Evolutionary conservation across 768 basidiomycete species (phyloP).

Genomic region (Tylopilus sp.): DNA sequence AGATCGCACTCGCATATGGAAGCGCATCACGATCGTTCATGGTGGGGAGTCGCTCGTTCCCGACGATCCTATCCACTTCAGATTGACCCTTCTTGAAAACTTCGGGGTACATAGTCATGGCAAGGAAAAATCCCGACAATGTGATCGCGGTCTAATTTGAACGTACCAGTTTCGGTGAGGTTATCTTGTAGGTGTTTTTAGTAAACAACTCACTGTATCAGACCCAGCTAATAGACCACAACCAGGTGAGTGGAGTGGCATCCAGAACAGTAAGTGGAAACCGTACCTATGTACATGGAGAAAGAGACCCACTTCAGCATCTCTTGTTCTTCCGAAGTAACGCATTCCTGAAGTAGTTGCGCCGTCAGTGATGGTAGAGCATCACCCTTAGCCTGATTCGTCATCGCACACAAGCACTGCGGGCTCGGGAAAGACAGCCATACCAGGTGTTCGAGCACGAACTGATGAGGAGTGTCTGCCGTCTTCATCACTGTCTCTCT

Average conservation of each 20-base stretch:
- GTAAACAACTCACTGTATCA: slow-evolving; percentile 20
- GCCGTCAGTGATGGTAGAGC: slow-evolving; percentile 10
- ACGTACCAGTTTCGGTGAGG: not conserved
- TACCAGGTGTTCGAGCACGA: slow-evolving; percentile 5
- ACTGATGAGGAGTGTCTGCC: not conserved
- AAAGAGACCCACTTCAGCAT: slow-evolving; percentile 12
- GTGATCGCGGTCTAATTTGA: slow-evolving; percentile 14
- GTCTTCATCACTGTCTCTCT: not conserved
- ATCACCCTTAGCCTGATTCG: slow-evolving; percentile 1
- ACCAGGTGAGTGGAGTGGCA: not conserved
- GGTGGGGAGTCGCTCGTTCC: slow-evolving; percentile 6
- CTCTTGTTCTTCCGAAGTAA: slow-evolving; percentile 7
- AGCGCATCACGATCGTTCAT: slow-evolving; percentile 7
- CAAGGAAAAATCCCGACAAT: slow-evolving; percentile 16
- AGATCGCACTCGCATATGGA: not conserved
- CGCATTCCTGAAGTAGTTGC: not conserved
- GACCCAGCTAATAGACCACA: slow-evolving; percentile 22
- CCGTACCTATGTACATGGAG: slow-evolving; percentile 10
- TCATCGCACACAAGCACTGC: not conserved
- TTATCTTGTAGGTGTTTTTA: not conserved
- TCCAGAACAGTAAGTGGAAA: not conserved
- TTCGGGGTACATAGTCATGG: slow-evolving; percentile 9
- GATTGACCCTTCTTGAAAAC: slow-evolving; percentile 7
- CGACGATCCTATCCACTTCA: not conserved
- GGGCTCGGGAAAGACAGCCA: not conserved